These are phyloP conservation scores for Prunella vulgaris DNA, from an alignment of 257 asterid species.

Conservation along the genomic window DNA sequence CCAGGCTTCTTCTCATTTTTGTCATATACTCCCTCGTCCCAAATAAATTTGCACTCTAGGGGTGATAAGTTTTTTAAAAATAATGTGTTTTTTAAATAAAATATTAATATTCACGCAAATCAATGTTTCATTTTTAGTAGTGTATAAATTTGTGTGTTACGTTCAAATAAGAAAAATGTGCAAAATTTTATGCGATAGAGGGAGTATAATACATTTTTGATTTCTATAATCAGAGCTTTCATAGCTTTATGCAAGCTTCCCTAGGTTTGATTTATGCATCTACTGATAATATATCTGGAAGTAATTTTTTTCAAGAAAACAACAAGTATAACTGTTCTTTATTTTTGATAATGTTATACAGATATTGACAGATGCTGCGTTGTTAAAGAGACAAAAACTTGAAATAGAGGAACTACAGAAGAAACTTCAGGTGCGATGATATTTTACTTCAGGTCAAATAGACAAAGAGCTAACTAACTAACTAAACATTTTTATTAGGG, in stretches of 20 bases:
- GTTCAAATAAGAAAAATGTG: too few relatives aligned
- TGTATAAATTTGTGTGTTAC: too few relatives aligned
- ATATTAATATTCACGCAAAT: too few relatives aligned
- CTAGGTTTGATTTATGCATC: background rate
- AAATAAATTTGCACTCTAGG: too few relatives aligned
- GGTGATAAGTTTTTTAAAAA: too few relatives aligned
- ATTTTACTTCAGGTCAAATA: background rate
- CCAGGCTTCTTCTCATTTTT: background rate
- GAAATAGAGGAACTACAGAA: constrained; percentile 85
- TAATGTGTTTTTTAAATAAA: too few relatives aligned
- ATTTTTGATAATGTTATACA: constrained; percentile 28
- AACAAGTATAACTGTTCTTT: background rate
- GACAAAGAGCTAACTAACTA: background rate
- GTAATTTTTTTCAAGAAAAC: background rate
- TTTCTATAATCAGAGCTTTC: background rate
- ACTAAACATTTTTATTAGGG: constrained; percentile 49
- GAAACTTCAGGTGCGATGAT: constrained; percentile 75
- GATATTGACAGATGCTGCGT: constrained; percentile 95
- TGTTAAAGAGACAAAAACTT: constrained; percentile 77
- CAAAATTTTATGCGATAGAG: too few relatives aligned
- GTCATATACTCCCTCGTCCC: background rate
- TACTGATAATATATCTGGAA: background rate
- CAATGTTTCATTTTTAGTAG: too few relatives aligned
- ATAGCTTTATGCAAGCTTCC: background rate
- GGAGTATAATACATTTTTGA: background rate